Evolutionary conservation across 305 asterid species (phyloP).

Genomic region (Fraxinus paxiana): DNA sequence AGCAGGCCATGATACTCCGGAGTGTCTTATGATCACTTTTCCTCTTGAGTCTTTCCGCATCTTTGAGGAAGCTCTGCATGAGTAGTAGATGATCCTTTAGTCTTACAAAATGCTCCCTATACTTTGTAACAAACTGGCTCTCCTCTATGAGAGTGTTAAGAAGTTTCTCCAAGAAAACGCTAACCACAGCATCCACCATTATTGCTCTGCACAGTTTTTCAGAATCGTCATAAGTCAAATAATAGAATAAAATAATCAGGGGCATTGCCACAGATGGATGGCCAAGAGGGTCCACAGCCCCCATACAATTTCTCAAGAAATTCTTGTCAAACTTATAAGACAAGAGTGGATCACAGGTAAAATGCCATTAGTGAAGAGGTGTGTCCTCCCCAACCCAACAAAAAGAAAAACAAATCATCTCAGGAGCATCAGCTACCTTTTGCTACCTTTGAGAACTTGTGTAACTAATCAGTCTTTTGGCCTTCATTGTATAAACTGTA

Average conservation of each 20-base stretch:
- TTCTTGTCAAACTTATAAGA: background rate
- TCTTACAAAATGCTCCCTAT: slow-evolving; percentile 23
- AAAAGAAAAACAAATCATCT: background rate
- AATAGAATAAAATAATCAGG: background rate
- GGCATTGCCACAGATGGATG: background rate
- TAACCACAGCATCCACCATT: slow-evolving; percentile 38
- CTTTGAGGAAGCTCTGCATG: slow-evolving; percentile 36
- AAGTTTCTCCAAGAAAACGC: slow-evolving; percentile 32
- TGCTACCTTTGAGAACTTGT: background rate
- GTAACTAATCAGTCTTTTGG: background rate
- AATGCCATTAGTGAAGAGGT: background rate
- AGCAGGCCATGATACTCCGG: slow-evolving; percentile 18
- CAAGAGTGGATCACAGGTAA: background rate
- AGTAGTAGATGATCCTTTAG: slow-evolving; percentile 29
- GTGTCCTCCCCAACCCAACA: background rate
- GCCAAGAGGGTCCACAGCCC: background rate
- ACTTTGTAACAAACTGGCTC: slow-evolving; percentile 24
- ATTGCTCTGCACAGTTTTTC: slow-evolving; percentile 4
- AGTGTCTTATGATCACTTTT: slow-evolving; percentile 20
- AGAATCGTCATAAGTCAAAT: background rate
- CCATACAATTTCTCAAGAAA: background rate
- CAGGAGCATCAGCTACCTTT: background rate
- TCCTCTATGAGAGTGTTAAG: slow-evolving; percentile 28
- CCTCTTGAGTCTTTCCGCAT: slow-evolving; percentile 37
- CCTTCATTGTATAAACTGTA: background rate